A percentile compares a stretch with the other conserved stretches of the same genome.
phyloP scores from a whole-genome alignment of 371 early-diverging fungal species.

The Hamiltosporidium tvaerminnensis region DNA sequence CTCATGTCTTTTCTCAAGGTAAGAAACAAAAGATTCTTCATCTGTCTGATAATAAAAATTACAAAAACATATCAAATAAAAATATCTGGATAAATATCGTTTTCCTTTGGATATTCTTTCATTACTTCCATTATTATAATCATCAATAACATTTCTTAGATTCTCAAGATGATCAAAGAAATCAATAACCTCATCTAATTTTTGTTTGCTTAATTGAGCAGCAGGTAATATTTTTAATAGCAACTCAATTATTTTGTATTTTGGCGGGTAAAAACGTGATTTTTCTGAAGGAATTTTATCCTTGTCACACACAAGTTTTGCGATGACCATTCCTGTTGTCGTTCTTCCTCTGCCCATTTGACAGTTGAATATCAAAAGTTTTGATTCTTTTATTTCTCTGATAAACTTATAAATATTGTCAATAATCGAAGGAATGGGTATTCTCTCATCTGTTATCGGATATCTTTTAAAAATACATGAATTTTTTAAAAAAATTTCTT shows the following conservation, averaged over 20 bases:
- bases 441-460: slow-evolving; percentile 58
- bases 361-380: slow-evolving; percentile 60
- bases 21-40: too few species aligned
- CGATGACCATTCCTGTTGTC: slow-evolving; percentile 60
- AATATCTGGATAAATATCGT: slow-evolving; percentile 57
- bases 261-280: slow-evolving; percentile 56
- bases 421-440: slow-evolving; percentile 63
- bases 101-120: slow-evolving; percentile 52
- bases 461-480: slow-evolving; percentile 52
- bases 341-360: slow-evolving; percentile 69
- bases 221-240: slow-evolving; percentile 57
- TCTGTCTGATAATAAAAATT: slow-evolving; percentile 37
- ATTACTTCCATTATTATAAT: slow-evolving; percentile 57
- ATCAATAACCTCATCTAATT: slow-evolving; percentile 61
- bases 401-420: slow-evolving; percentile 56
- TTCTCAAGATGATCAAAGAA: slow-evolving; percentile 63
- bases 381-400: slow-evolving; percentile 46
- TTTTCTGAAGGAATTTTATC: slow-evolving; percentile 49
- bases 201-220: slow-evolving; percentile 58
- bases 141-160: slow-evolving; percentile 58
- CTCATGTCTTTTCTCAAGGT: too few species aligned
- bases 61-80: slow-evolving; percentile 60
- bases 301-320: slow-evolving; percentile 54
- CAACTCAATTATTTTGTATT: slow-evolving; percentile 58
- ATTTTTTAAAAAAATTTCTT: slow-evolving; percentile 26